Evolutionary conservation across 768 basidiomycete genomes (phyloP).

Genomic region (Auricularia sp.): DNA sequence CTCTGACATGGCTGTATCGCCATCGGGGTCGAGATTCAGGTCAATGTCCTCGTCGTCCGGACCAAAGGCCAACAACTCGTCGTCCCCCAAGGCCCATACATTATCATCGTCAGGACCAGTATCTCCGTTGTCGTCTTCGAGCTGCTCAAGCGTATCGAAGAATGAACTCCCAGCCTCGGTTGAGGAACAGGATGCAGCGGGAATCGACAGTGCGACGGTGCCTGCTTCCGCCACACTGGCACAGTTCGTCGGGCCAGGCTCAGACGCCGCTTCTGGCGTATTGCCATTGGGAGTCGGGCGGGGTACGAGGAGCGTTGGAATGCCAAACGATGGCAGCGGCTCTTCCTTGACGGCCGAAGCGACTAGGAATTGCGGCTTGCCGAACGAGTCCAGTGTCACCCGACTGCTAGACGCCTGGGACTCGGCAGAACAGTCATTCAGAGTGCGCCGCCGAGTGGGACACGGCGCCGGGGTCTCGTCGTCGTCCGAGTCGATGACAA

Average conservation of each 20-base stretch:
- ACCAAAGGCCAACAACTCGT: slow-evolving; percentile 40
- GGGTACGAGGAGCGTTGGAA: not conserved
- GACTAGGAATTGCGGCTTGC: not conserved
- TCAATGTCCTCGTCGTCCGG: slow-evolving; percentile 18
- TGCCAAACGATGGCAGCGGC: not conserved
- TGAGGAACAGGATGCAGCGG: no score
- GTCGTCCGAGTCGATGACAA: slow-evolving; percentile 55
- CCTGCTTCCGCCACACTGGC: no score
- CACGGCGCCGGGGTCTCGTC: slow-evolving; percentile 25
- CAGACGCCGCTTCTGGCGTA: no score
- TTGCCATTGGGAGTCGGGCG: not conserved
- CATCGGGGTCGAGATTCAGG: slow-evolving; percentile 19
- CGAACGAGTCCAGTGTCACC: not conserved
- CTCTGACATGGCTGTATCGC: slow-evolving; percentile 17
- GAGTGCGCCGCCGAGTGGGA: slow-evolving; percentile 4
- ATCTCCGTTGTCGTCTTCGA: not conserved
- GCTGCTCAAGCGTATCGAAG: no score
- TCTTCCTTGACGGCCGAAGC: not conserved
- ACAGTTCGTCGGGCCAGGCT: no score
- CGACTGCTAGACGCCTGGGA: not conserved
- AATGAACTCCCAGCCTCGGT: no score
- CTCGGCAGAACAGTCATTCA: not conserved
- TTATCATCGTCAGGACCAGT: slow-evolving; percentile 18
- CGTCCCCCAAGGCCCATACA: slow-evolving; percentile 67
- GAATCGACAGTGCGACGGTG: no score